phyloP scores from a whole-genome alignment of 2,329 filamentous ascomycete species.

The Penicillium sclerotigenum region DNA sequence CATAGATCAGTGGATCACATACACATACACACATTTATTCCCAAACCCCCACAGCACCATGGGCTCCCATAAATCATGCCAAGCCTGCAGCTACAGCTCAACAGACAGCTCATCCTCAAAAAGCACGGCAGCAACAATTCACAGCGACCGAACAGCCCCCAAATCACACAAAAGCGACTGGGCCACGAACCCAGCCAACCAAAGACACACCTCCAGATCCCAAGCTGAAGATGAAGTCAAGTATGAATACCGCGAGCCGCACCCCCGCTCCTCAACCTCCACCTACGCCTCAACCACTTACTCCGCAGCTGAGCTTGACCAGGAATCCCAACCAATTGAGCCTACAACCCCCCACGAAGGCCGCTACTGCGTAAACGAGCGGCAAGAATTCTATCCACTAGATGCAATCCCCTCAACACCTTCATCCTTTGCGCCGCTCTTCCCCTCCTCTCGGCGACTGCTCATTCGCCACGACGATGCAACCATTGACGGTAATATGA shows the following conservation, averaged over 20 bases:
- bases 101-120: constrained; percentile 40
- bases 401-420: constrained; percentile 74
- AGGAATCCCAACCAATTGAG: constrained; percentile 33
- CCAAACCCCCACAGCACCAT: constrained; percentile 18
- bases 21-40: no score
- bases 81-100: constrained; percentile 36
- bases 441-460: constrained; percentile 78
- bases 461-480: constrained; percentile 87
- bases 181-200: not conserved
- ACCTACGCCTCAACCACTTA: constrained; percentile 74
- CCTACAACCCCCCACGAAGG: not conserved
- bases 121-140: constrained; percentile 41
- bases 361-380: constrained; percentile 50
- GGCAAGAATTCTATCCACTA: constrained; percentile 59
- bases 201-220: not conserved
- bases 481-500: constrained; percentile 92
- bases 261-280: constrained; percentile 61
- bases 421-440: constrained; percentile 76
- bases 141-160: constrained; percentile 33
- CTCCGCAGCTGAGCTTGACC: constrained; percentile 55
- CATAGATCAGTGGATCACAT: constrained; percentile 7
- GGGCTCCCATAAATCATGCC: constrained; percentile 30
- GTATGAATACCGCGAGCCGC: not conserved
- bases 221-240: not conserved
- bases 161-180: constrained; percentile 21